Percentiles rank a stretch among this genome's conserved stretches.
phyloP scores from a whole-genome alignment of 2,329 filamentous ascomycete genomes.

The Ophiocordyceps australis region DNA sequence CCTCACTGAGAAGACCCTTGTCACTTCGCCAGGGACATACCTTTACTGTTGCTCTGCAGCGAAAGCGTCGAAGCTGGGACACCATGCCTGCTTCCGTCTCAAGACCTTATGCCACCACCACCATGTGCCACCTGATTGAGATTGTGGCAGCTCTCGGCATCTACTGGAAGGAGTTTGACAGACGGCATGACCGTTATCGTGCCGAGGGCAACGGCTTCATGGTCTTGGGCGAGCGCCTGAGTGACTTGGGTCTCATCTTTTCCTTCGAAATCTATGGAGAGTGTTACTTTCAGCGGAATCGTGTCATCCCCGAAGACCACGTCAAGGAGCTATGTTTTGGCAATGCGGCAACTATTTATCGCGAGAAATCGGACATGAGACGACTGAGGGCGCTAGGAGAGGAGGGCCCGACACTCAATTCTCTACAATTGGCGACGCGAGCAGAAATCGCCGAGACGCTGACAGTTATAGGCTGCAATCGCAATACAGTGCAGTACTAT shows the following conservation, averaged over 20 bases:
- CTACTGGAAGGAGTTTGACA: constrained; percentile 40
- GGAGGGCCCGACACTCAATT: constrained; percentile 20
- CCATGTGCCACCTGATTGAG: constrained; percentile 36
- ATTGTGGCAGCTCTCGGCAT: constrained; percentile 34
- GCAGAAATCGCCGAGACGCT: constrained; percentile 33
- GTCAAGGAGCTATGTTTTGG: constrained; percentile 39
- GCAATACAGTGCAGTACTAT: constrained; percentile 27
- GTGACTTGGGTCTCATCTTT: constrained; percentile 35
- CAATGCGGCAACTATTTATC: constrained; percentile 34
- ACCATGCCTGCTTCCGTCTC: constrained; percentile 27
- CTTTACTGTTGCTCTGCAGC: constrained; percentile 26
- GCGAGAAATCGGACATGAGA: constrained; percentile 17
- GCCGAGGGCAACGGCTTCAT: constrained; percentile 37
- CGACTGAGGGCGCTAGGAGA: constrained; percentile 18
- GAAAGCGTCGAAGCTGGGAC: constrained; percentile 28
- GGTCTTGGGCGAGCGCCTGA: constrained; percentile 23
- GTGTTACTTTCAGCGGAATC: constrained; percentile 26
- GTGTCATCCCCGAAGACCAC: constrained; percentile 32
- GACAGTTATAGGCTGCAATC: constrained; percentile 33
- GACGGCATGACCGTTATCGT: constrained; percentile 28
- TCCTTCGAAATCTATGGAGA: constrained; percentile 31
- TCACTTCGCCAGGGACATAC: constrained; percentile 15
- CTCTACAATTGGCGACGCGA: constrained; percentile 28
- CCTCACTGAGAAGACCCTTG: constrained; percentile 8
- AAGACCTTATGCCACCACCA: constrained; percentile 32